Percentiles rank a stretch among this genome's conserved stretches.
Evolutionary conservation across 495 filamentous ascomycete genomes (phyloP).

Genomic region (Aspergillus taichungensis): DNA sequence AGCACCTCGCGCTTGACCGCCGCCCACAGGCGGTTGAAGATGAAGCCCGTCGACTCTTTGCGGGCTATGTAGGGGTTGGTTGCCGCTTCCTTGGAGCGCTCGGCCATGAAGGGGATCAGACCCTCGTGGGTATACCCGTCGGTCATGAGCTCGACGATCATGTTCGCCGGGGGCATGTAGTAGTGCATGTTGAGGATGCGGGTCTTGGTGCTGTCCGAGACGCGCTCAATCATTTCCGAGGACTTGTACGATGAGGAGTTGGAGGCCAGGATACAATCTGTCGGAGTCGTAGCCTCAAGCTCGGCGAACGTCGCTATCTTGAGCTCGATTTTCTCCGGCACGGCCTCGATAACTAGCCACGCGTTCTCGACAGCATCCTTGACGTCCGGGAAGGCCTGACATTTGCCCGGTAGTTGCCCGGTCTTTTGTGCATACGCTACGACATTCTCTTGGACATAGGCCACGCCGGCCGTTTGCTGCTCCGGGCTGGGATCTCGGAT

Average conservation of each 20-base stretch:
- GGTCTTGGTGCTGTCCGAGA: conserved; percentile 9
- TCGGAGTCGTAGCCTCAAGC: conserved; percentile 30
- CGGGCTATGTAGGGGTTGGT: conserved; percentile 32
- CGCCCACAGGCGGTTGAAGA: conserved; percentile 46
- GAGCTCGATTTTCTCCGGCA: conserved; percentile 40
- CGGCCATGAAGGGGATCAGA: conserved; percentile 36
- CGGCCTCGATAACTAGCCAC: conserved; percentile 42
- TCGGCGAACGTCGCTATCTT: conserved; percentile 39
- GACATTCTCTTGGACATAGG: conserved; percentile 30
- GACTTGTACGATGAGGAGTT: conserved; percentile 40
- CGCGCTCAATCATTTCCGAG: conserved; percentile 30
- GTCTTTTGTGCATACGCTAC: conserved; percentile 25
- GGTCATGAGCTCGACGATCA: conserved; percentile 45
- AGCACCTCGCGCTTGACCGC: conserved; percentile 45
- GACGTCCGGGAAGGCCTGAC: conserved; percentile 23
- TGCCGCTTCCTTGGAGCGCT: conserved; percentile 27
- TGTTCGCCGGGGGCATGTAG: conserved; percentile 35
- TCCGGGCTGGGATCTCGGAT: conserved; percentile 32
- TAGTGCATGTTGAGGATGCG: conserved; percentile 42
- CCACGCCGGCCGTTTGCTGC: conserved; percentile 21
- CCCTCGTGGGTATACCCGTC: conserved; percentile 32
- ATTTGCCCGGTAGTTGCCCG: conserved; percentile 16
- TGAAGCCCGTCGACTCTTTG: conserved; percentile 40
- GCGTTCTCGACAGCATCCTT: conserved; percentile 29
- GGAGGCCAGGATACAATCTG: conserved; percentile 40